phyloP scores from a whole-genome alignment of 305 asterid genomes.

The Stenogyne calaminthoides region DNA sequence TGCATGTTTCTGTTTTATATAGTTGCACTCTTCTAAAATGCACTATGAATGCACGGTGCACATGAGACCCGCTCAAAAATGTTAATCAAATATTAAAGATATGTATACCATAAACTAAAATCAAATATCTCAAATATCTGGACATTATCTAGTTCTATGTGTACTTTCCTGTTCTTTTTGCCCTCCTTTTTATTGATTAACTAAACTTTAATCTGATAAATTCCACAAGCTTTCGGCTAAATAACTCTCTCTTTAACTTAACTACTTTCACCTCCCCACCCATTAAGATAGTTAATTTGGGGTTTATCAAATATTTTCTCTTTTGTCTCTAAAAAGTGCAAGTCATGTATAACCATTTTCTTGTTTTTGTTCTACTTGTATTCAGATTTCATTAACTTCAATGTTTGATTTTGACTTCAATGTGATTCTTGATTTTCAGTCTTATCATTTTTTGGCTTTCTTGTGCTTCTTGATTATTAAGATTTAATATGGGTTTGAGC shows the following conservation, averaged over 20 bases:
- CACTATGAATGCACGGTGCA: too few species aligned
- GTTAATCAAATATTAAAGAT: not conserved
- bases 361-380: too few species aligned
- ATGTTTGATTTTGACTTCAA: too few species aligned
- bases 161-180: conserved; percentile 12
- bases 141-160: conserved; percentile 15
- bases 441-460: too few species aligned
- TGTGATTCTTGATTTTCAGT: too few species aligned
- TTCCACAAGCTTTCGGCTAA: conserved; percentile 30
- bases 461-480: too few species aligned
- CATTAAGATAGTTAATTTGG: not conserved
- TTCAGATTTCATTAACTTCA: too few species aligned
- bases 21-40: too few species aligned
- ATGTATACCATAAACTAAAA: not conserved
- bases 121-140: not conserved
- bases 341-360: too few species aligned
- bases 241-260: not conserved
- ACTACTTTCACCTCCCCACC: not conserved
- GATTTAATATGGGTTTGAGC: too few species aligned
- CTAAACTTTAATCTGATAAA: conserved; percentile 7
- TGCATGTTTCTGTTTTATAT: too few species aligned
- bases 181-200: conserved; percentile 22
- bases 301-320: not conserved
- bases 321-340: not conserved
- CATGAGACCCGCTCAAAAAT: too few species aligned